A percentile compares a stretch with the other conserved stretches of the same genome.
Conservation (phyloP, 2,329 filamentous ascomycete species). For the Trichophyton verrucosum region DNA sequence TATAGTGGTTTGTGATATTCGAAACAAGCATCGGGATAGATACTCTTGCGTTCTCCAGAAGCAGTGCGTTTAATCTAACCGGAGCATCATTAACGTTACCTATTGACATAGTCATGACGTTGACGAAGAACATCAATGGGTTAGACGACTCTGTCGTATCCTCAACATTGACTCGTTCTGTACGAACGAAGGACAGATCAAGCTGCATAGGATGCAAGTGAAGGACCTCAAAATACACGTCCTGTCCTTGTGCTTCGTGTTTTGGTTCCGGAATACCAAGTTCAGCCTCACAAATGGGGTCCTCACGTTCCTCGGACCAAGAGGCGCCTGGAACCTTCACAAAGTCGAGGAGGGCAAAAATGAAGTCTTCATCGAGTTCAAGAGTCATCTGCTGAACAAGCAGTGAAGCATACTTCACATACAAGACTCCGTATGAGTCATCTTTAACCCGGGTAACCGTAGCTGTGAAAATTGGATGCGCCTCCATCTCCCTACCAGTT, state of each 20-base stretch:
- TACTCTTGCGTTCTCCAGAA: constrained; percentile 89
- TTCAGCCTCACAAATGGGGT: constrained; percentile 75
- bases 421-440: constrained; percentile 92
- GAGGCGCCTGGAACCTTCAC: constrained; percentile 82
- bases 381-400: constrained; percentile 96
- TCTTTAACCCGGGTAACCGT: constrained; percentile 94
- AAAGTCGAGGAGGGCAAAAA: constrained; percentile 90
- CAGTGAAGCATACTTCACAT: constrained; percentile 95
- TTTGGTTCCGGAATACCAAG: constrained; percentile 87
- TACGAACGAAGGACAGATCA: constrained; percentile 91
- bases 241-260: constrained; percentile 70
- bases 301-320: constrained; percentile 73
- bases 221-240: constrained; percentile 94
- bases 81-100: constrained; percentile 98
- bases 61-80: constrained; percentile 79
- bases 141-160: constrained; percentile 84
- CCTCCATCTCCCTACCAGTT: constrained; percentile 89
- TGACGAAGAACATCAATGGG: constrained; percentile 96
- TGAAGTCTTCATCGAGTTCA: constrained; percentile 95
- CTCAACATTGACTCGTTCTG: constrained; percentile 89
- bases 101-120: constrained; percentile 97
- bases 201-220: constrained; percentile 98
- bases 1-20: constrained; percentile 88
- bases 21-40: constrained; percentile 71
- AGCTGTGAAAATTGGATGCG: constrained; percentile 84